phyloP scores from a whole-genome alignment of 306 rosid species.

The Benincasa hispida region DNA sequence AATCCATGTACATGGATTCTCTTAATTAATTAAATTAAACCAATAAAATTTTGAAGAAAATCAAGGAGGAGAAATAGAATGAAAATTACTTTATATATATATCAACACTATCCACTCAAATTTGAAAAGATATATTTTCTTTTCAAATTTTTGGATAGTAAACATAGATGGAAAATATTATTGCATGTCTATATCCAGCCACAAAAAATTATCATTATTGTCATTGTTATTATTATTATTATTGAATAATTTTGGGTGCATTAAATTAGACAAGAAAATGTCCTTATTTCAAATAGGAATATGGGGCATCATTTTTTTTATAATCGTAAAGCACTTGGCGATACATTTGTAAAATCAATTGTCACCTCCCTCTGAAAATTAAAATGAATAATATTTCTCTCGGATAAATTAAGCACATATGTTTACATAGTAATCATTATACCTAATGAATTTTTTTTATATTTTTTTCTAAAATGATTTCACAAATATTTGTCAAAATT shows the following conservation, averaged over 20 bases:
- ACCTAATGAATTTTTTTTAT: not conserved
- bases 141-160: too few species aligned
- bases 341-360: slow-evolving; percentile 1
- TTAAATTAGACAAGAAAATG: not conserved
- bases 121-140: too few species aligned
- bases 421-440: not conserved
- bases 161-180: not conserved
- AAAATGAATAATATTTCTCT: not conserved
- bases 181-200: not conserved
- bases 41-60: too few species aligned
- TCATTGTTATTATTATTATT: not conserved
- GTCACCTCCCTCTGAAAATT: not conserved
- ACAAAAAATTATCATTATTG: not conserved
- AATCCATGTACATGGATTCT: too few species aligned
- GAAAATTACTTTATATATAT: too few species aligned
- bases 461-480: not conserved
- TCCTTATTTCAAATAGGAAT: not conserved
- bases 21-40: too few species aligned
- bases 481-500: not conserved
- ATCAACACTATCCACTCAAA: too few species aligned
- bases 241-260: not conserved
- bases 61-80: too few species aligned
- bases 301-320: not conserved
- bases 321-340: not conserved
- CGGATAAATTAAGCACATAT: not conserved